Evolutionary conservation across 306 rosid genomes (phyloP).

Genomic region (Gillenia trifoliata): DNA sequence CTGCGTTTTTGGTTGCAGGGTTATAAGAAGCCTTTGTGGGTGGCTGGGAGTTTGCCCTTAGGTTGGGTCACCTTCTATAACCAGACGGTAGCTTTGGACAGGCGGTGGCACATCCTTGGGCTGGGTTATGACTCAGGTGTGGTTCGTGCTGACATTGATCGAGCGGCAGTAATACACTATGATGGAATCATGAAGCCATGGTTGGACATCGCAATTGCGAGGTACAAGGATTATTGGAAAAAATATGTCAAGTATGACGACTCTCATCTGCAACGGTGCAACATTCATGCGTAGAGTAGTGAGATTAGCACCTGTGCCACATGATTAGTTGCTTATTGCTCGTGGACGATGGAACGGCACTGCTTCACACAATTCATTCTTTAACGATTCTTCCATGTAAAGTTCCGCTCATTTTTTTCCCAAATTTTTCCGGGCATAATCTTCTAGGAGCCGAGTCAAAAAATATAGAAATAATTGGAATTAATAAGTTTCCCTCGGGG

Average conservation of each 20-base stretch:
- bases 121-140: slow-evolving; percentile 59
- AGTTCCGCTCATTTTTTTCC: slow-evolving; percentile 33
- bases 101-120: slow-evolving; percentile 82
- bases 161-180: slow-evolving; percentile 83
- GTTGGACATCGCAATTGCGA: slow-evolving; percentile 72
- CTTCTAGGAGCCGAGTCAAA: slow-evolving; percentile 42
- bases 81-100: slow-evolving; percentile 57
- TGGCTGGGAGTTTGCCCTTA: slow-evolving; percentile 69
- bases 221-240: slow-evolving; percentile 71
- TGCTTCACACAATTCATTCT: slow-evolving; percentile 41
- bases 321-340: background rate
- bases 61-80: slow-evolving; percentile 92
- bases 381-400: slow-evolving; percentile 54
- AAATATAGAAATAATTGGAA: slow-evolving; percentile 34
- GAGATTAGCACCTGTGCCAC: background rate
- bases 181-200: slow-evolving; percentile 94
- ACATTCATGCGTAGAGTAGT: slow-evolving; percentile 48
- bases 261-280: slow-evolving; percentile 79
- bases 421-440: slow-evolving; percentile 18
- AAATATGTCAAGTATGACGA: slow-evolving; percentile 50
- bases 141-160: slow-evolving; percentile 40
- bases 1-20: slow-evolving; percentile 52
- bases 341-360: slow-evolving; percentile 14
- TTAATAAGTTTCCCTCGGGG: slow-evolving; percentile 33
- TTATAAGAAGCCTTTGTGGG: slow-evolving; percentile 59